Evolutionary conservation across 371 early-diverging fungal species (phyloP).

Genomic region (Blakeslea trispora): DNA sequence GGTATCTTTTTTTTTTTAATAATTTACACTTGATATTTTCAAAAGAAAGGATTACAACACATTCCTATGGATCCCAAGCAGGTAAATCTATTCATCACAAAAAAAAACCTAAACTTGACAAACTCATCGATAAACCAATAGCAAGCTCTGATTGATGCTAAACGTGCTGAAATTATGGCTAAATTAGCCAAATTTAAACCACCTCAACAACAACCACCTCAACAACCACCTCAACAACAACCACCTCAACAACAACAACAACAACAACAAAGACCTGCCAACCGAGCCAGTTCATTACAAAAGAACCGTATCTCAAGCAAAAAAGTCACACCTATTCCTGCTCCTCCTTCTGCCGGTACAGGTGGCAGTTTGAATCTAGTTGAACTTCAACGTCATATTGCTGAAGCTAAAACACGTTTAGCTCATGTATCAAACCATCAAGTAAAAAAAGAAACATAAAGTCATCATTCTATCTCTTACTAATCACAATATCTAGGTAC

Average conservation of each 20-base stretch:
- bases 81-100: background rate
- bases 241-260: background rate
- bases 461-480: constrained; percentile 4
- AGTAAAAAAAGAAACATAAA: constrained; percentile 8
- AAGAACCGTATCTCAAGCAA: background rate
- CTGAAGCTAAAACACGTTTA: constrained; percentile 47
- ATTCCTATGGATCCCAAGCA: background rate
- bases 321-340: constrained; percentile 11
- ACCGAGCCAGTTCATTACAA: background rate
- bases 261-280: background rate
- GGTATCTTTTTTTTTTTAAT: background rate
- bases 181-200: constrained; percentile 41
- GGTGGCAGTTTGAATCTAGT: constrained; percentile 21
- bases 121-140: background rate
- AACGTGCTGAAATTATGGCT: constrained; percentile 41
- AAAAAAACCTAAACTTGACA: background rate
- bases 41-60: no score
- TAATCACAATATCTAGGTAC: constrained; percentile 1
- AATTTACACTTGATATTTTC: background rate
- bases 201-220: background rate
- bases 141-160: constrained; percentile 36
- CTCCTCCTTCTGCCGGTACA: constrained; percentile 9
- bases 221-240: constrained; percentile 4
- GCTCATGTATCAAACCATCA: constrained; percentile 12
- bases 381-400: constrained; percentile 55